These are phyloP conservation scores for Xerocomus potaroensis DNA, from an alignment of 768 basidiomycete species.

Conservation along the genomic window DNA sequence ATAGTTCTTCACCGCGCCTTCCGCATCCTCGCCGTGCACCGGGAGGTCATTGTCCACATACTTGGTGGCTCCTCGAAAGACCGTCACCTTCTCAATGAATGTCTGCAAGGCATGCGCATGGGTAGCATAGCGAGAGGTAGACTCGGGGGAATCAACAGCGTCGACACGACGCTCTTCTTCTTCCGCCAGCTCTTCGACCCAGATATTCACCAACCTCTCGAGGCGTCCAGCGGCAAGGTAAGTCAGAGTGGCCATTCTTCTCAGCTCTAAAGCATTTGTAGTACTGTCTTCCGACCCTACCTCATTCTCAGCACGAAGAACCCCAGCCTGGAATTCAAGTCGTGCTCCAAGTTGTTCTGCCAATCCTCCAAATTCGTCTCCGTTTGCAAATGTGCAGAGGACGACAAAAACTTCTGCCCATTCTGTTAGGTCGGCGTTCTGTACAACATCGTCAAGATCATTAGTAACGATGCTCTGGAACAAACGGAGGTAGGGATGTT, in stretches of 20 bases:
- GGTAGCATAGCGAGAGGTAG: conserved; percentile 63
- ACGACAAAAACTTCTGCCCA: conserved; percentile 98
- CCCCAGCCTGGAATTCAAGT: conserved; percentile 78
- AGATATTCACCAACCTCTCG: conserved; percentile 85
- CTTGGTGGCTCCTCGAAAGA: conserved; percentile 83
- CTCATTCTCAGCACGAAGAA: conserved; percentile 48
- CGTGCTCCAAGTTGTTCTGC: conserved; percentile 90
- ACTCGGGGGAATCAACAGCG: conserved; percentile 36
- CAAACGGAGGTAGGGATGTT: conserved; percentile 83
- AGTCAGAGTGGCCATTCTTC: conserved; percentile 88
- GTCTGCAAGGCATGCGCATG: conserved; percentile 86
- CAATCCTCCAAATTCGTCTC: conserved; percentile 81
- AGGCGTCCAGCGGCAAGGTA: conserved; percentile 89
- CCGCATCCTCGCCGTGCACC: conserved; percentile 34
- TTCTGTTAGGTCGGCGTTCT: conserved; percentile 91
- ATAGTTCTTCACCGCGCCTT: conserved; percentile 52
- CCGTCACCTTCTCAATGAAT: conserved; percentile 94
- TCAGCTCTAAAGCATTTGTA: conserved; percentile 39
- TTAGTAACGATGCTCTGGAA: conserved; percentile 93
- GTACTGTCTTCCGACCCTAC: conserved; percentile 40
- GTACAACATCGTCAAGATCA: conserved; percentile 90
- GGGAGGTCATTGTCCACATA: conserved; percentile 74
- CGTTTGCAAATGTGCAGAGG: conserved; percentile 85
- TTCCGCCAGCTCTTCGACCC: conserved; percentile 85
- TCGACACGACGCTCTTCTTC: conserved; percentile 61